Conservation (phyloP, 163 green algal species). For the Scenedesmus sp. region DNA sequence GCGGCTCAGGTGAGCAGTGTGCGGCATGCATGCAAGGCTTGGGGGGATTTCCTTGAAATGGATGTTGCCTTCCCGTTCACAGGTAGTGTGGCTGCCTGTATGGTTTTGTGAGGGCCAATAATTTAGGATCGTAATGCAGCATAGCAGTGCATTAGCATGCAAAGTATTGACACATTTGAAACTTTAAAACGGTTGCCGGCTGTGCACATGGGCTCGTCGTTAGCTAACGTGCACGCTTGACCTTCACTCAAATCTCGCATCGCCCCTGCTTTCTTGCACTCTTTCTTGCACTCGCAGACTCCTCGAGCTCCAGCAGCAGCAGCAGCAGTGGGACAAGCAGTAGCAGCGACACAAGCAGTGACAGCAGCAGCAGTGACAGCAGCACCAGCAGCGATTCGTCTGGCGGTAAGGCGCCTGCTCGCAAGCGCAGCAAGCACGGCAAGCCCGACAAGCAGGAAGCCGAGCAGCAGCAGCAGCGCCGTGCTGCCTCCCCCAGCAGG, state of each 20-base stretch:
- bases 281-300: not conserved
- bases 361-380: conserved; percentile 41
- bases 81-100: no score
- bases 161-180: no score
- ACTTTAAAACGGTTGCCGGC: no score
- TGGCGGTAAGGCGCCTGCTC: not conserved
- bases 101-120: no score
- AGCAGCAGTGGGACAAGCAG: conserved; percentile 4
- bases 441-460: not conserved
- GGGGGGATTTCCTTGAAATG: no score
- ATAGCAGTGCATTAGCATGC: no score
- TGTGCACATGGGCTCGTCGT: no score
- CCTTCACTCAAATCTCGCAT: no score
- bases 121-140: no score
- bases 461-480: not conserved
- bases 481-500: not conserved
- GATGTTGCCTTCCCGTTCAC: no score
- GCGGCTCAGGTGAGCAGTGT: not conserved
- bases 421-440: conserved; percentile 20
- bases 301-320: conserved; percentile 18
- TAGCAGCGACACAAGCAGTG: conserved; percentile 30
- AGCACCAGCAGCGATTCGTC: conserved; percentile 42
- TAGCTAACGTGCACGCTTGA: no score
- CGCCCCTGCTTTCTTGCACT: not conserved
- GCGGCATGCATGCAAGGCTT: not conserved